Base-by-base conservation (phyloP, 1,139 yeast species). In the Debaryomyces psychrophilus region DNA sequence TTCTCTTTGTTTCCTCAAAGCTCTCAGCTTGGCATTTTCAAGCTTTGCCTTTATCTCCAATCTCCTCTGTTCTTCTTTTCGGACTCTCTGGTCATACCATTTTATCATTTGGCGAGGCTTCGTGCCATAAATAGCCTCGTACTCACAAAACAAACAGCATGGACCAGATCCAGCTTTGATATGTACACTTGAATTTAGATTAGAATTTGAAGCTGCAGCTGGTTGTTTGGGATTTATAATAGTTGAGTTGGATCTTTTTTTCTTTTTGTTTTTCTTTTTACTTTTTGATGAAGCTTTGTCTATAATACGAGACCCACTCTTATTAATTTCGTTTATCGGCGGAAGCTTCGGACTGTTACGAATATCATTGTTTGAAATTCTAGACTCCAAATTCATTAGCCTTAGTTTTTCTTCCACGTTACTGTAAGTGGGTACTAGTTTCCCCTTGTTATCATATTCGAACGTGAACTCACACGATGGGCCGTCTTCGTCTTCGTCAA, bases 141-240 rank as follows among this genome's bases (percentile, higher is more conserved):
- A 83, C 56, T 83, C 85, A 61, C 89, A 83, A 48, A 82, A 73
- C 50, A 81, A 69, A 57, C 89, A 83, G 47, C 69, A 61, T 41
- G 41, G 20, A 11, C 46, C 46, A 40, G 48, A 47, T 20, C 47
- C 49, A 5, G 55, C 52, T 9, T 50, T 29, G 33, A 11, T 51
- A 27, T 45, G 51, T 25, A 55, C 53, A 41, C 39, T 4, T 48
- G 45, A 3, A 45, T 35, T 34, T 20, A 33, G 6, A 12, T 12
- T 3, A n/a, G 37, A 9, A 28, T 22, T 29, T 11, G 25, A 20
- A 4, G 28, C 11, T 11, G 43, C 8, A 2, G 26, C 12, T 22
- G 36, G 7, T n/a, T 43, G 36, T 12, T 18, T 36, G 15, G 22
- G n/a, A 12, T 15, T 12, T 5, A 20, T 44, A 2, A 25, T 11